Base-by-base conservation (phyloP, 2,329 filamentous ascomycete species). In the Claviceps africana region DNA sequence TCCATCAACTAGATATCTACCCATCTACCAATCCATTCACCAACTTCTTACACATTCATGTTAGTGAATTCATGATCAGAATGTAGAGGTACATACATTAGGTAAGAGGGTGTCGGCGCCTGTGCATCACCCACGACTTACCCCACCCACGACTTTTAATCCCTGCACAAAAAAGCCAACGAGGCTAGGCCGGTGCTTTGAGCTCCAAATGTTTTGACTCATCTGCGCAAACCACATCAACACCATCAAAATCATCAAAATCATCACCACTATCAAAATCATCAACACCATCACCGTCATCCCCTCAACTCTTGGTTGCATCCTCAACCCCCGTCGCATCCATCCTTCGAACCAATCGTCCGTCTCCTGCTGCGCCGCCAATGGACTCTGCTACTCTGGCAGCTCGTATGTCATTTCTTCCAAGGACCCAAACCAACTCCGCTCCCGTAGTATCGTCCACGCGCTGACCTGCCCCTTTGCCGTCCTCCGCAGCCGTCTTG, bases 171-270 rank as follows among this genome's bases (percentile, higher is more conserved):
- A 44, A 44, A 44, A 15, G 33, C 33, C 21, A 25, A 17, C 4
- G 39, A n/a, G n/a, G n/a, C n/a, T n/a, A n/a, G n/a, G n/a, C n/a
- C n/a, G 15, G 21, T 42, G 42, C 22, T 15, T 45, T 17, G 45
- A 44, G 42, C 30, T 47, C 30, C 28, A 47, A 33, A 47, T 25
- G 46, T 47, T 47, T 51, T 31, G 50, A 51, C 50, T 47, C 50
- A 51, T 46, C 9, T 15, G 25, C 43, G 43, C 7, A 9, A 30
- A 30, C 43, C 25, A n/a, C 43, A 46, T 31, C 28, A 11, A 11
- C 22, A 30, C 11, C 43, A 31, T 30, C 43, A 46, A 17, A 17
- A 15, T 46, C 25, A 31, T 30, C 25, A n/a, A n/a, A n/a, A 43
- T 43, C 21, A 15, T 25, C 21, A 3, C 25, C 25, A 25, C 5